Evolutionary conservation across 2,329 filamentous ascomycete species (phyloP), one percentile per base, ranked within the genome.

Genomic region (Lachnellula occidentalis): DNA sequence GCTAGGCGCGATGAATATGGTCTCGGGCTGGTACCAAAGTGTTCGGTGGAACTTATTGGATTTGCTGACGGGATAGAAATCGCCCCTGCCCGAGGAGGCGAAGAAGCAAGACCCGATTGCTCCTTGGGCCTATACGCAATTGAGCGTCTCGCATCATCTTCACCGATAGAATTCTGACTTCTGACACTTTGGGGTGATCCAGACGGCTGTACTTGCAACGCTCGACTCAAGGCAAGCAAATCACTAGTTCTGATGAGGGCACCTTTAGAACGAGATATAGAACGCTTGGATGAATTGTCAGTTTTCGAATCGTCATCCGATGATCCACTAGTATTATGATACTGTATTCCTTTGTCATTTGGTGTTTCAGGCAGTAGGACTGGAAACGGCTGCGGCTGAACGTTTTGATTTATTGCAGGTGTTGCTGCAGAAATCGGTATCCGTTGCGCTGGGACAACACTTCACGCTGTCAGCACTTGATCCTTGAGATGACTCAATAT

Each of bases 1-100:
- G 75, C 79, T 3, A 85, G 70, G 3, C 53, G 53, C 17, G 58
- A 36, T 15, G 52, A 24, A 11, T 57, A 46, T 12, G 55, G 48
- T 22, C 43, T 51, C 8, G 60, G 59, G 48, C 54, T 63, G 21
- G 53, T 62, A 15, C 45, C 45, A 2, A 58, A 41, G 14, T 41
- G 48, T 9, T 61, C 54, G 11, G 48, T 52, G 15, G 56, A 55
- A 34, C 21, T 39, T 24, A 47, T 49, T 15, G 36, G 52, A n/a
- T 34, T 51, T 12, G 45, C 4, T 5, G 53, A 24, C 24, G 55
- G 59, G 34, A 64, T 61, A 11, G 63, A 41, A n/a, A 65, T 61
- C 15, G 58, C 54, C 5, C 51, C 53, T 27, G 54, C 34, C n/a
- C 45, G 54, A 6, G 58, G 47, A 46, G 57, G 57, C 0, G 54